Percentiles rank a stretch among this genome's conserved stretches.
phyloP scores from a whole-genome alignment of 2,329 filamentous ascomycete genomes.

The Sarocladium brachiariae region DNA sequence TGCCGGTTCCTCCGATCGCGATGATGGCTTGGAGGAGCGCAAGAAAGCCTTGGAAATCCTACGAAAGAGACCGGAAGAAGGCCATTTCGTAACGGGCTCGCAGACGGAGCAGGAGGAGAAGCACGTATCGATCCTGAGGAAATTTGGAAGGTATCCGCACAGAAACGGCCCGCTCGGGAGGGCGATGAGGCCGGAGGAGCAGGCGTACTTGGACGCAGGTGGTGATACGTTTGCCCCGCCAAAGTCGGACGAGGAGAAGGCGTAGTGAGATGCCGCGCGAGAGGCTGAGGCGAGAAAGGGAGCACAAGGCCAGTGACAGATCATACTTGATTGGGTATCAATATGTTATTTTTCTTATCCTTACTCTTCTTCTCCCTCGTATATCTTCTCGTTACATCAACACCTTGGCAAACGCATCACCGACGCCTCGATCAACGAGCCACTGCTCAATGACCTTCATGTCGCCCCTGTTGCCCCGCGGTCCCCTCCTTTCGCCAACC shows the following conservation, averaged over 20 bases:
- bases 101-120: slow-evolving; percentile 30
- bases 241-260: slow-evolving; percentile 6
- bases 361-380: too few relatives aligned
- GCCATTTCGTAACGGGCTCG: slow-evolving; percentile 17
- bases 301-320: not conserved
- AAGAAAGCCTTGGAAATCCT: slow-evolving; percentile 21
- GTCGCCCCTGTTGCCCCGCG: slow-evolving; percentile 42
- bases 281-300: not conserved
- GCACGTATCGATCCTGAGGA: slow-evolving; percentile 43
- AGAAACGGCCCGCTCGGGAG: slow-evolving; percentile 46
- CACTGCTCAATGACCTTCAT: slow-evolving; percentile 47
- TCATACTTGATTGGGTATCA: not conserved
- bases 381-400: slow-evolving; percentile 19
- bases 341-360: too few relatives aligned
- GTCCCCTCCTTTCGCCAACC: slow-evolving; percentile 39
- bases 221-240: slow-evolving; percentile 31
- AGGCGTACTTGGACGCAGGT: slow-evolving; percentile 38
- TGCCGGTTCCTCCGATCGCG: slow-evolving; percentile 16
- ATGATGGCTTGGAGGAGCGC: slow-evolving; percentile 11
- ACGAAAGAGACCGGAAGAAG: slow-evolving; percentile 18
- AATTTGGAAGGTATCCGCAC: slow-evolving; percentile 54
- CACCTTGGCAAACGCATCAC: slow-evolving; percentile 37
- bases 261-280: not conserved
- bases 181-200: slow-evolving; percentile 41
- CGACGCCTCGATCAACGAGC: slow-evolving; percentile 37